A percentile compares a stretch with the other conserved stretches of the same genome.
Conservation (phyloP, 768 basidiomycete species). For the Xerocomus potaroensis region DNA sequence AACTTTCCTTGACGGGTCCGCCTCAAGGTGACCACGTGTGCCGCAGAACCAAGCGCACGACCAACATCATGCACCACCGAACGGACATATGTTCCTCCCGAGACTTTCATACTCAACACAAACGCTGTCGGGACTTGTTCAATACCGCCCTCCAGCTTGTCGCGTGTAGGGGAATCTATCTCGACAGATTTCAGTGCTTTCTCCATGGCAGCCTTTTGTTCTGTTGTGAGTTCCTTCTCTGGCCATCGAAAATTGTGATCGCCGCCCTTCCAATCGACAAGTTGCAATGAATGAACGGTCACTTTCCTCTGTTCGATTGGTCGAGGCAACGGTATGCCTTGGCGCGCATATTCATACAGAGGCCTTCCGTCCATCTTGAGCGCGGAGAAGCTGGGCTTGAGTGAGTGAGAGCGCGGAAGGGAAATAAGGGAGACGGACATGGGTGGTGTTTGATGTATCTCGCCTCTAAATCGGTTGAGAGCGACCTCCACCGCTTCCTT, state of each 20-base stretch:
- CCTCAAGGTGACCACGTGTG: slow-evolving; percentile 88
- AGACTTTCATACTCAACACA: slow-evolving; percentile 87
- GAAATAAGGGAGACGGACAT: slow-evolving; percentile 50
- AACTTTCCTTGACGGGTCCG: slow-evolving; percentile 89
- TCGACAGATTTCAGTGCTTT: slow-evolving; percentile 54
- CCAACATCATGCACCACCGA: slow-evolving; percentile 94
- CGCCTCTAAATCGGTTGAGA: slow-evolving; percentile 73
- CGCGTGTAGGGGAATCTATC: slow-evolving; percentile 33
- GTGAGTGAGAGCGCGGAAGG: slow-evolving; percentile 3
- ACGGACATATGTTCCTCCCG: slow-evolving; percentile 95
- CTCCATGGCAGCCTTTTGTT: slow-evolving; percentile 67
- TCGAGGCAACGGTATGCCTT: slow-evolving; percentile 85
- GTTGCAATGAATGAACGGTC: slow-evolving; percentile 74
- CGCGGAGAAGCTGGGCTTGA: slow-evolving; percentile 77
- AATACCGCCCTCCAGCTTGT: slow-evolving; percentile 29
- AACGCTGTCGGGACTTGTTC: slow-evolving; percentile 66
- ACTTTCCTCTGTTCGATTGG: slow-evolving; percentile 88
- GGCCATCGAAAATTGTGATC: slow-evolving; percentile 82
- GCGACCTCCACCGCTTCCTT: slow-evolving; percentile 64
- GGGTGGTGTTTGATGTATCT: slow-evolving; percentile 88
- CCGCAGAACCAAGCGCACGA: slow-evolving; percentile 77
- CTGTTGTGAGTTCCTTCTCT: slow-evolving; percentile 57
- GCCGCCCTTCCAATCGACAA: slow-evolving; percentile 72
- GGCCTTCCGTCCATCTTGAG: slow-evolving; percentile 98
- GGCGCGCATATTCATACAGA: slow-evolving; percentile 91